Base-by-base conservation (phyloP, 2,329 filamentous ascomycete species). In the Aspergillus sojae region DNA sequence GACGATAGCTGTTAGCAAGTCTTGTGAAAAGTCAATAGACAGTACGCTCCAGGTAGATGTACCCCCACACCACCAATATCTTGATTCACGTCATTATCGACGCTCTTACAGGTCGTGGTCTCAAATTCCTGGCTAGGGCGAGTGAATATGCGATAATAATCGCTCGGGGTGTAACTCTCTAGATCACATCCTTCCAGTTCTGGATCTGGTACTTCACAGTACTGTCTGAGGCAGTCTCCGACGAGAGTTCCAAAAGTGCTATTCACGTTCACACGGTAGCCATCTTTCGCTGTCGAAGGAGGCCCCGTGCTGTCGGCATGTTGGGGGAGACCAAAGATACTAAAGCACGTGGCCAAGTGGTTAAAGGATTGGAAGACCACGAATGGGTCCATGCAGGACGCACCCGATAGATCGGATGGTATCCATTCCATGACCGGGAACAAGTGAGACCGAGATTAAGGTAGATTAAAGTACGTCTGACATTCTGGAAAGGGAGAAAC, bases 51-150 rank as follows among this genome's bases (percentile, higher is more conserved):
- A 23, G 52, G 52, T 54, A 54, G 52, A 54, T 54, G n/a, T 54
- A 54, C 52, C 52, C 52, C 52, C 52, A 54, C 52, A 54, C 52
- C 52, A 12, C 52, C 52, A 11, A 54, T n/a, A 36, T 54, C 52
- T 12, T 54, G 19, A 36, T 54, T 54, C 52, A 36, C 52, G 4
- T 54, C 30, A 36, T 54, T 54, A 36, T 54, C 30, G 28, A 54
- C 52, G 36, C 52, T 54, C 19, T 1, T 14, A 54, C 52, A 54
- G 19, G 52, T 54, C 10, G 19, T 30, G 11, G 52, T 54, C 19
- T 55, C 7, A 21, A 55, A 55, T 55, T 39, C 52, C 23, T 16
- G 52, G 14, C n/a, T 26, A 9, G 52, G 32, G 32, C 4, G 19
- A 10, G 10, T 36, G 28, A 21, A 54, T 7, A 54, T 5, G 28